Evolutionary conservation across 208 protist genomes (phyloP).

Genomic region (Leishmania aethiopica): DNA sequence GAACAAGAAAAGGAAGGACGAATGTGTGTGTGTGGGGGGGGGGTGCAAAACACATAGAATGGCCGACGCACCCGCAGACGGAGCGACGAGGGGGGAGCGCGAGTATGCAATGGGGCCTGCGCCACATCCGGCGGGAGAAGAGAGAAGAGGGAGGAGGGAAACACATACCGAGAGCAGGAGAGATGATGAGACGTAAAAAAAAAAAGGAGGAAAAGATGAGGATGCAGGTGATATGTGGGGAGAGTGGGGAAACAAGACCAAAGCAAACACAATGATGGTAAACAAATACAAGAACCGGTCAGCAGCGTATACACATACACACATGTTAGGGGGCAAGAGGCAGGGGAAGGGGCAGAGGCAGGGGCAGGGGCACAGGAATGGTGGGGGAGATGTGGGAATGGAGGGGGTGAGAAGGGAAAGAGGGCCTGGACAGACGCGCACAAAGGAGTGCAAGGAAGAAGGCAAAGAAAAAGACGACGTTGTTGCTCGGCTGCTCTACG

Average conservation of each 20-base stretch:
- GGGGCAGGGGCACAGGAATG: background rate
- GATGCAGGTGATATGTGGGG: background rate
- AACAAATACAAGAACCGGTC: background rate
- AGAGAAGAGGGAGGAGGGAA: background rate
- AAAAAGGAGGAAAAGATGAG: background rate
- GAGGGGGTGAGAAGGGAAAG: background rate
- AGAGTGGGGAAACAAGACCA: background rate
- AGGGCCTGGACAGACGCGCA: background rate
- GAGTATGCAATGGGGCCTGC: background rate
- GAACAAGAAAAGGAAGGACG: background rate
- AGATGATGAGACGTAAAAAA: background rate
- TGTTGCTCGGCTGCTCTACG: background rate
- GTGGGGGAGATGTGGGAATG: background rate
- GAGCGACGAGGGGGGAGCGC: background rate
- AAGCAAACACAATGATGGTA: background rate
- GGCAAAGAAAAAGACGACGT: background rate
- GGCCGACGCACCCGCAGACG: background rate
- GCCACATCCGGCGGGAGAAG: background rate
- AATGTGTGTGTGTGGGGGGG: background rate
- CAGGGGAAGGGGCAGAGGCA: background rate
- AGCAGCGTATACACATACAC: background rate
- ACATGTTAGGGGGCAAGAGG: background rate
- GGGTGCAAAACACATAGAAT: constrained; percentile 10
- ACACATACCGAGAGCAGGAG: background rate
- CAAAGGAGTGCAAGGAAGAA: background rate